phyloP scores from a whole-genome alignment of 2,329 filamentous ascomycete genomes.

The Arthroderma uncinatum region DNA sequence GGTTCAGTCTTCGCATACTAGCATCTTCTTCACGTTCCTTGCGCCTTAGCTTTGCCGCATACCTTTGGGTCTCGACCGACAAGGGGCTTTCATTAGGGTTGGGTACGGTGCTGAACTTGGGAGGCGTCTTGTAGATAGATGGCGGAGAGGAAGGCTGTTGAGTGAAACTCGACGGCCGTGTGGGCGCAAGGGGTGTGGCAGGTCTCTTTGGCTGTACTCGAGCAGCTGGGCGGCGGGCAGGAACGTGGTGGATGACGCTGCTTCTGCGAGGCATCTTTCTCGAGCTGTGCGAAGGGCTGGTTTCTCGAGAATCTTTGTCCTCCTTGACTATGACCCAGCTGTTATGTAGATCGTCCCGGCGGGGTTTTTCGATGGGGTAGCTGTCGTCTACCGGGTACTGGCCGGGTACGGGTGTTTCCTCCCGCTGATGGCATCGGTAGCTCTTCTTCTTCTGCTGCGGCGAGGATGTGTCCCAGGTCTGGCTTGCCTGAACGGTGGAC shows the following conservation, averaged over 20 bases:
- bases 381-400: constrained; percentile 37
- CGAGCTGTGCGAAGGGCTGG: constrained; percentile 15
- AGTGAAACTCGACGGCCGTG: constrained; percentile 8
- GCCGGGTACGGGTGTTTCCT: constrained; percentile 42
- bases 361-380: background rate
- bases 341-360: constrained; percentile 8
- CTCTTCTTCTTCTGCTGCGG: constrained; percentile 20
- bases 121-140: constrained; percentile 18
- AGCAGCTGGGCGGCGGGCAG: constrained; percentile 8
- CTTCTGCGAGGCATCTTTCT: constrained; percentile 10
- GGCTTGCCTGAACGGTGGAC: background rate
- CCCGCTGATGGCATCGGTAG: constrained; percentile 15
- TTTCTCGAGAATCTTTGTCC: constrained; percentile 12
- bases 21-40: constrained; percentile 70
- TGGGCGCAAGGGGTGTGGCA: constrained; percentile 13
- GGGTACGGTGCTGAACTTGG: constrained; percentile 18
- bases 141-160: background rate
- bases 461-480: constrained; percentile 14
- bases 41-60: constrained; percentile 58
- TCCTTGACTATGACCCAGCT: constrained; percentile 55
- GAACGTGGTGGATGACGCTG: constrained; percentile 8
- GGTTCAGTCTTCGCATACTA: constrained; percentile 67
- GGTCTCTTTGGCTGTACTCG: constrained; percentile 9
- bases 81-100: constrained; percentile 24
- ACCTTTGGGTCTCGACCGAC: constrained; percentile 54